Evolutionary conservation across 768 basidiomycete genomes (phyloP), one percentile per base, ranked within the genome.

Genomic region (Pleurotus citrinopileatus): DNA sequence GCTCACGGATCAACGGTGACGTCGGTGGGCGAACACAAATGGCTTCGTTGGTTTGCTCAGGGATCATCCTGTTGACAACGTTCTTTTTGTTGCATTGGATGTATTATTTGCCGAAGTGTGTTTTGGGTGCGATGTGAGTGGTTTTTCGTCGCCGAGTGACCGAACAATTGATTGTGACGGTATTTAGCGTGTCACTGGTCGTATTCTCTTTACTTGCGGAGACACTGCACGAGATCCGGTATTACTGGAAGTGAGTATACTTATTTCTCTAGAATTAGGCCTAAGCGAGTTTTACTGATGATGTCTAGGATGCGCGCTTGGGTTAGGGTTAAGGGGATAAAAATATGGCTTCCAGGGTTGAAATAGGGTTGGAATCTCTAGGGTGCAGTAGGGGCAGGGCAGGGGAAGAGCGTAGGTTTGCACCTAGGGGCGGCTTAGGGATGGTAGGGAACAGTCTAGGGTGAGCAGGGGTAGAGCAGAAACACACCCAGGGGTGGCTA

Each of bases 11-110:
- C 45, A 97, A 94, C 60, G 93, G 87, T 3, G 89, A 92, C 55
- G 84, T 91, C 10, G 96, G 96, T 25, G 92, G 83, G 3, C 80
- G 89, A 26, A 91, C 93, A 1, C 96, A 98, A 66, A 87, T 98
- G 83, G 85, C 90, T 20, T 89, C 91, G 2, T 67, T 97, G 17
- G 77, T 94, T 29, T 88, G 89, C 53, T 86, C 89, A 0, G 73
- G 61, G 0, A 67, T 93, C 22, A 83, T 96, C 15, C 73, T 99
- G 13, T 73, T 95, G 12, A 84, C 90, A 1, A 94, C 91, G 8
- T 94, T 93, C 72, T 96, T 91, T 77, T 77, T 98, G 12, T 79
- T 99, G 15, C 93, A 91, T 0, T 83, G 80, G 71, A 75, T 98
- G 23, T 91, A 85, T 67, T 93, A 79, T 68, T 73, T 99, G 17